Evolutionary conservation across 1,139 yeast genomes (phyloP), one percentile per base, ranked within the genome.

Genomic region (Kodamaea suecica): DNA sequence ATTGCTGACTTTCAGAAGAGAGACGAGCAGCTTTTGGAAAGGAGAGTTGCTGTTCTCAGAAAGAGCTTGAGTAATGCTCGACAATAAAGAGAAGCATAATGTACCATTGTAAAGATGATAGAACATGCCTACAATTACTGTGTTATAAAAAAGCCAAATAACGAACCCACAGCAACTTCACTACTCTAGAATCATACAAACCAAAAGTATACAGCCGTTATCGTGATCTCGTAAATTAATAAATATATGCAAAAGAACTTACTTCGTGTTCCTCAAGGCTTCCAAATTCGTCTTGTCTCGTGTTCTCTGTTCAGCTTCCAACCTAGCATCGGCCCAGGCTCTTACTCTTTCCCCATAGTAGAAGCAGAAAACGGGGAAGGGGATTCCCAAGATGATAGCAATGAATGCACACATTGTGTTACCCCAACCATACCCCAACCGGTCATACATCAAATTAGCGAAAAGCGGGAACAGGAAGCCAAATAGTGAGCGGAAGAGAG

Each of bases 391-490:
- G 4, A 58, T 36, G 4, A 67, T 41, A 1, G 68, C 70, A 33
- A 69, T 56, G 30, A 65, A 49, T 3, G 63, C 75, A 54, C 70
- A 65, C 61, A 68, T 50, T 21, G 73, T 65, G 43, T 68, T 68
- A 9, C 66, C 74, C 73, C 73, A 67, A 5, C 73, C 74, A 42
- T 67, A 67, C 4, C 65, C 67, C 40, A 69, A 43, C 26, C 48
- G 54, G 17, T 47, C 56, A 39, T 68, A 69, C 72, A 69, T 66
- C 29, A 56, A 50, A 24, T 51, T 46, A 7, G 74, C 74, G 46
- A 67, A 65, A 15, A 68, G 49, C 2, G 75, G 75, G 50, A 68
- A 67, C 33, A 59, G 50, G 41, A 66, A 67, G 4, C 73, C 75
- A 45, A 68, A 65, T 23, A 66, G 47, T 9, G 69, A 64, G 36